Evolutionary conservation across 306 rosid genomes (phyloP).

Genomic region (Calophaca sinica): DNA sequence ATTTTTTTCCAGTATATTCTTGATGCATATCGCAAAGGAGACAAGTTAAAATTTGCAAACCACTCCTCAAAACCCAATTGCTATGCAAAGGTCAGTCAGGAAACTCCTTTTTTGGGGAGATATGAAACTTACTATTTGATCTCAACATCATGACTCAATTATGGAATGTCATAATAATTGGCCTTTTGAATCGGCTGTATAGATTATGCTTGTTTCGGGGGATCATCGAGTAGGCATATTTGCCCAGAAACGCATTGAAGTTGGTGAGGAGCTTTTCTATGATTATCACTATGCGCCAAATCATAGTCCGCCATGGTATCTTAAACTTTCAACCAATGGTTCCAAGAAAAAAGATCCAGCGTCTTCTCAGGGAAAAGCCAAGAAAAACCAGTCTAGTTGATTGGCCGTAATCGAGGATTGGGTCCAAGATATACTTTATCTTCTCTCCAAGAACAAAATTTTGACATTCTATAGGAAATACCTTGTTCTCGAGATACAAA

Average conservation of each 20-base stretch:
- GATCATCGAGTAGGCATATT: constrained; percentile 90
- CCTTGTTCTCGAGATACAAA: neutral
- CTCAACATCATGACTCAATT: neutral
- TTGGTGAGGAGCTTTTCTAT: constrained; percentile 82
- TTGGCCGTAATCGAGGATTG: constrained; percentile 23
- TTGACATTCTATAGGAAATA: neutral
- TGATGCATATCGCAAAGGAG: constrained; percentile 85
- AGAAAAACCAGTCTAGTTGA: constrained; percentile 74
- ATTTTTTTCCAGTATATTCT: constrained; percentile 69
- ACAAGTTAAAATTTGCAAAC: constrained; percentile 88
- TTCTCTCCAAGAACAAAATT: neutral
- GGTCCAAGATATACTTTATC: constrained; percentile 30
- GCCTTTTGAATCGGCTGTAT: constrained; percentile 27
- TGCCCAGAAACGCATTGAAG: constrained; percentile 77
- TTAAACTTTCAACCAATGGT: constrained; percentile 45
- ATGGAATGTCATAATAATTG: constrained; percentile 8
- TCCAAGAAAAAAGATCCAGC: constrained; percentile 61
- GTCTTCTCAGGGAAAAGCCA: constrained; percentile 64
- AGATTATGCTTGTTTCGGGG: constrained; percentile 82
- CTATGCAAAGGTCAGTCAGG: constrained; percentile 67
- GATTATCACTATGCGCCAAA: constrained; percentile 67
- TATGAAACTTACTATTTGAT: constrained; percentile 2
- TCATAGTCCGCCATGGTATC: constrained; percentile 67
- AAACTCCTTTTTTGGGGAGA: neutral
- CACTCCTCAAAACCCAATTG: constrained; percentile 85